Conservation (phyloP, 768 basidiomycete genomes). For the Psilocybe subaeruginosa region DNA sequence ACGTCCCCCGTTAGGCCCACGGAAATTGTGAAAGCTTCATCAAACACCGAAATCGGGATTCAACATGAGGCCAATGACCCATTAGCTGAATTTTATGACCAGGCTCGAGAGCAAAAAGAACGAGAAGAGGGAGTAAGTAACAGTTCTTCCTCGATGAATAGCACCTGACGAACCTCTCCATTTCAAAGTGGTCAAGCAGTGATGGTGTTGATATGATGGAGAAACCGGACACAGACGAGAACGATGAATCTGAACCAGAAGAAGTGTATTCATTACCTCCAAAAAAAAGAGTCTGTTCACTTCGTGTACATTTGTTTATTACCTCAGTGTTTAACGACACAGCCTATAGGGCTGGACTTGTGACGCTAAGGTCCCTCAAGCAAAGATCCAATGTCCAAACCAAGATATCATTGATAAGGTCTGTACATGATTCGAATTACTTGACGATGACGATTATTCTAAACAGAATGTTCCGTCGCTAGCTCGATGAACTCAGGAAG, state of each 20-base stretch:
- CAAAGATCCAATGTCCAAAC: constrained; percentile 48
- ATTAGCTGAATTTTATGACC: constrained; percentile 63
- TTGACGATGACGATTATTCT: no score
- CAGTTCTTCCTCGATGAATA: neutral
- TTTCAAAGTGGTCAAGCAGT: constrained; percentile 34
- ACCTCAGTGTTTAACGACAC: neutral
- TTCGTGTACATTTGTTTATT: neutral
- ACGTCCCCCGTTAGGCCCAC: constrained; percentile 9
- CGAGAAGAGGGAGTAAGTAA: constrained; percentile 43
- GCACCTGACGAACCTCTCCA: neutral
- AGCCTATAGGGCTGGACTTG: constrained; percentile 63
- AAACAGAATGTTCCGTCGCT: neutral
- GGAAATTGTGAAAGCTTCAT: constrained; percentile 1
- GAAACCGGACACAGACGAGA: constrained; percentile 12
- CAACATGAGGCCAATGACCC: constrained; percentile 45
- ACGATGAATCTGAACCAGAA: constrained; percentile 29
- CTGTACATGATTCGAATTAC: constrained; percentile 1
- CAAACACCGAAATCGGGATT: neutral
- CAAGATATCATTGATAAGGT: constrained; percentile 80
- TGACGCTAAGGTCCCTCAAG: constrained; percentile 48
- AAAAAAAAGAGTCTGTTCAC: constrained; percentile 18
- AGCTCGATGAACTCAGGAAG: constrained; percentile 70
- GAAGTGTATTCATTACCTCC: constrained; percentile 10
- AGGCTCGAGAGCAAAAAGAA: constrained; percentile 44
- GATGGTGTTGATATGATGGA: constrained; percentile 27